Evolutionary conservation across 2,329 filamentous ascomycete genomes (phyloP), one percentile per base, ranked within the genome.

Genomic region (Moelleriella libera): DNA sequence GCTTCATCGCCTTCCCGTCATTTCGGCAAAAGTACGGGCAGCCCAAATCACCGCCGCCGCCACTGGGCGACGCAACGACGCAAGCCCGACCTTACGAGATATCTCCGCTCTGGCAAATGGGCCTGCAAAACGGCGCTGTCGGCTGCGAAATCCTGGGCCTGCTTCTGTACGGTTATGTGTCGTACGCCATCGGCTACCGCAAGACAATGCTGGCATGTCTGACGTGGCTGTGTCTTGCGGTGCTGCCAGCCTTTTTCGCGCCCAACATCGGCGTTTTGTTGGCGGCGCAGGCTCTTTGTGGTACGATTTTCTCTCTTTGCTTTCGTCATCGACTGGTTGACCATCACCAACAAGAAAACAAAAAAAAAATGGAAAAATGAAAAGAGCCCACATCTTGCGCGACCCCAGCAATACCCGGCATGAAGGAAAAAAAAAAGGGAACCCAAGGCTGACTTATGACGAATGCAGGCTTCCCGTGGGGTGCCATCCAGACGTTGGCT

Each of bases 171-270:
- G 70, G 70, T 5, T 62, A 61, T 46, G 48, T 69, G 21, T 60
- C 65, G 0, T 64, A 71, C 43, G 51, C 57, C 1, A 58, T 58
- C 28, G 63, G 63, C 2, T 65, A 66, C 47, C 56, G 62, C 37
- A 61, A 64, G 53, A 67, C 63, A 10, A 62, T 71, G 55, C 58
- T 70, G 30, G 56, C 51, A 1, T 58, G 61, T 6, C 51, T 71
- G 41, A 47, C 60, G 2, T 56, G 52, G 60, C 45, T 62, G 66
- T 51, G 57, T 3, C 50, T 57, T 1, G 67, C 67, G 31, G 65
- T 71, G 7, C 65, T 65, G 34, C 54, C 66, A 4, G 53, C 58
- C 1, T 68, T 68, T 45, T 67, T 68, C 42, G 63, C 62, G 0
- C 49, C 52, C 29, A 61, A 58, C 30, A 55, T 65, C 5, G 49